phyloP scores from a whole-genome alignment of 225 moss, liverwort and hornwort genomes.

The Pseudisothecium myosuroides region DNA sequence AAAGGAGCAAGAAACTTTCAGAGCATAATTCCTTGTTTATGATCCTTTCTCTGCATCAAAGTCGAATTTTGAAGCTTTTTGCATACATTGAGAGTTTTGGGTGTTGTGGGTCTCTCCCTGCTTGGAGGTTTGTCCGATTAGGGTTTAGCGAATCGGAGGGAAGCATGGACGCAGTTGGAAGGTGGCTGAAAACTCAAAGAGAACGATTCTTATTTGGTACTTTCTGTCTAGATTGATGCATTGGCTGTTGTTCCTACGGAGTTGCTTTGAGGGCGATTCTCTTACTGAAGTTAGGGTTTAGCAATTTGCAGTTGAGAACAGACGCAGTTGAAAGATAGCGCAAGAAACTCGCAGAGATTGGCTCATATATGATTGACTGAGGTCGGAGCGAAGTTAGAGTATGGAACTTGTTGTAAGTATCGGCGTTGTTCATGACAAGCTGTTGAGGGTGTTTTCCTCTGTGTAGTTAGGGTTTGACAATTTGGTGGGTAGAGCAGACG shows the following conservation, averaged over 20 bases:
- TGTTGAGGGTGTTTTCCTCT: background rate
- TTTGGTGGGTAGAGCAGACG: background rate
- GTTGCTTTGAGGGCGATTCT: background rate
- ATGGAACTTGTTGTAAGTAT: background rate
- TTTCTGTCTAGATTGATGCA: background rate
- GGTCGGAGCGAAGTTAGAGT: background rate
- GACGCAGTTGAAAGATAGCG: background rate
- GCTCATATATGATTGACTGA: background rate
- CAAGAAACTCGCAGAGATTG: background rate
- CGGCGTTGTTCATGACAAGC: background rate
- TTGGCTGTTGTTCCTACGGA: background rate
- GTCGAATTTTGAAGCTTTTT: background rate
- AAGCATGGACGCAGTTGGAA: background rate
- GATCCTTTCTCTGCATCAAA: background rate
- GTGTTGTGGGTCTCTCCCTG: background rate
- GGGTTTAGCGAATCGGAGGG: background rate
- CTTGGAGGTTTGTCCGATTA: background rate
- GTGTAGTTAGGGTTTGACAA: background rate
- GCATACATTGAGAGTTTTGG: background rate
- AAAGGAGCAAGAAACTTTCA: background rate
- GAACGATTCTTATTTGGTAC: background rate
- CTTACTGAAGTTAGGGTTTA: background rate
- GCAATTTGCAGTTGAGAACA: background rate
- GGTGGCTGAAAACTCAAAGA: background rate
- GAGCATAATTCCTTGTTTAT: background rate